Percentiles rank a stretch among this genome's conserved stretches.
Evolutionary conservation across 495 filamentous ascomycete species (phyloP).

Genomic region (Aspergillus saccharolyticus): DNA sequence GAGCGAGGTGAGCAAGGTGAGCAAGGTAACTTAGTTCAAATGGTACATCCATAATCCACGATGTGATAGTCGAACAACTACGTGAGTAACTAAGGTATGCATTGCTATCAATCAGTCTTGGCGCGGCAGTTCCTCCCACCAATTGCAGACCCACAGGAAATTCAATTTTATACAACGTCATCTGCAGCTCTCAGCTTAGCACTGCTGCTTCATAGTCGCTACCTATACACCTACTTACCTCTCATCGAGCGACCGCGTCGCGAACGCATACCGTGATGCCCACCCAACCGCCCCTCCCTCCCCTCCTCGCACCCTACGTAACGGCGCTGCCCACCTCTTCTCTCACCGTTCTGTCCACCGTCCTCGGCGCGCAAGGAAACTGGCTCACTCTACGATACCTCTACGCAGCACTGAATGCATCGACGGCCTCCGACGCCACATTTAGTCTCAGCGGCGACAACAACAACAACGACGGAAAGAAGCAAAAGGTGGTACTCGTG

Average conservation of each 20-base stretch:
- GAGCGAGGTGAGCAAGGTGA: no score
- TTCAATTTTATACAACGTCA: slow-evolving; percentile 33
- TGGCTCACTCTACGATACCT: slow-evolving; percentile 69
- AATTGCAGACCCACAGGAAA: slow-evolving; percentile 27
- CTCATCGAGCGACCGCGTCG: not conserved
- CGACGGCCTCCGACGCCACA: slow-evolving; percentile 17
- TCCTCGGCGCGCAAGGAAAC: slow-evolving; percentile 65
- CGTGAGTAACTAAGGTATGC: no score
- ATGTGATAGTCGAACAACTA: no score
- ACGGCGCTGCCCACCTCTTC: slow-evolving; percentile 41
- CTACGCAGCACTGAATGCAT: slow-evolving; percentile 45
- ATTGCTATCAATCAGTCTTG: slow-evolving; percentile 10
- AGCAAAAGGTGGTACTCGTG: slow-evolving; percentile 63
- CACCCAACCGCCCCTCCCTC: slow-evolving; percentile 54
- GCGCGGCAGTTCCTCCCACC: slow-evolving; percentile 17
- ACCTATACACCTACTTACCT: not conserved
- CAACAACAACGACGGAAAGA: slow-evolving; percentile 22
- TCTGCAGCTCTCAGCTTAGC: no score
- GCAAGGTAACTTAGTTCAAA: no score
- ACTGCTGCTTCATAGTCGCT: no score
- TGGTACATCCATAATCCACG: no score
- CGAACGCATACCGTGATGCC: slow-evolving; percentile 30
- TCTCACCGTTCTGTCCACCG: slow-evolving; percentile 67
- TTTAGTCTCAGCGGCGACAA: slow-evolving; percentile 22
- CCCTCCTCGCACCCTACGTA: slow-evolving; percentile 64